A percentile compares a stretch with the other conserved stretches of the same genome.
These are phyloP conservation scores for Penicillium turbatum DNA, from an alignment of 495 filamentous ascomycete genomes.

Conservation along the genomic window DNA sequence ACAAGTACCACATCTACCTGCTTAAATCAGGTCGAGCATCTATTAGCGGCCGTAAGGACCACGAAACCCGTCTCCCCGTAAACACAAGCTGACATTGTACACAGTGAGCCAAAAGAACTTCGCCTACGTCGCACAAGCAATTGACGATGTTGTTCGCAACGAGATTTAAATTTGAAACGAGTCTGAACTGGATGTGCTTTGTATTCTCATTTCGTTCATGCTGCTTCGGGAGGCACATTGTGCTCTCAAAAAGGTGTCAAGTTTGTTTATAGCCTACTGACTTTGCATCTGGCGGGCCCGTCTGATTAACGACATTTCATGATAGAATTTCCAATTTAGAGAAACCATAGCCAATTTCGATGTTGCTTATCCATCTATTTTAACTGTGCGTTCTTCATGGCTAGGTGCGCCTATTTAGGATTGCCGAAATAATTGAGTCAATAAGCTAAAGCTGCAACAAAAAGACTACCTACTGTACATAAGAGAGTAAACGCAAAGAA, in stretches of 20 bases:
- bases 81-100: conserved; percentile 4
- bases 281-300: conserved; percentile 15
- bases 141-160: conserved; percentile 44
- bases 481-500: conserved; percentile 9
- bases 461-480: conserved; percentile 28
- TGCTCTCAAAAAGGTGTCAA: background rate
- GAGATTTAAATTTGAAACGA: conserved; percentile 25
- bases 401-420: background rate
- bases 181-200: background rate
- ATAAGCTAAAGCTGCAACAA: conserved; percentile 17
- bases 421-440: background rate
- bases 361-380: background rate
- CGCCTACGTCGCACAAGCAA: conserved; percentile 44
- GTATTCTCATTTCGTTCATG: conserved; percentile 2
- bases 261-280: conserved; percentile 1
- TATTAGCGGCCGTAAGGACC: conserved; percentile 44
- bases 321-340: conserved; percentile 24
- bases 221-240: background rate
- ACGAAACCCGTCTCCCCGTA: background rate
- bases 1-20: conserved; percentile 48
- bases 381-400: background rate
- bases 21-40: conserved; percentile 46
- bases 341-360: conserved; percentile 6
- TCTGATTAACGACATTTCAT: conserved; percentile 23
- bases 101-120: conserved; percentile 54